These are phyloP conservation scores for Lactuca saligna DNA, from an alignment of 129 eudicot genomes.

Conservation along the genomic window DNA sequence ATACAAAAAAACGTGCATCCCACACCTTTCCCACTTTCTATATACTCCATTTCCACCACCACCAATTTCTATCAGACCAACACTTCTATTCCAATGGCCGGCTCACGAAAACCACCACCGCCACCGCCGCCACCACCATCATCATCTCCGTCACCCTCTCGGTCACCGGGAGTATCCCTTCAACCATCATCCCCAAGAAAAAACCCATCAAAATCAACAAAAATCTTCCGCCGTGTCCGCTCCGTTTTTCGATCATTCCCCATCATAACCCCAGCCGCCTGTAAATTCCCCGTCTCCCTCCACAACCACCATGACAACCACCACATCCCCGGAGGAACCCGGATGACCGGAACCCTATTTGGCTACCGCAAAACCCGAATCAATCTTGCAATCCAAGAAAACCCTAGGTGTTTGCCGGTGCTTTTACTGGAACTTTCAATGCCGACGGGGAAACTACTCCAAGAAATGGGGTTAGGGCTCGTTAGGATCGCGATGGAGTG, in stretches of 20 bases:
- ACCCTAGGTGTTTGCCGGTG: slow-evolving; percentile 65
- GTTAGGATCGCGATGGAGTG: slow-evolving; percentile 91
- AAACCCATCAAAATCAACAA: slow-evolving; percentile 52
- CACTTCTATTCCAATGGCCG: slow-evolving; percentile 30
- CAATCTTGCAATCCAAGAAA: slow-evolving; percentile 82
- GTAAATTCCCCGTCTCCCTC: slow-evolving; percentile 65
- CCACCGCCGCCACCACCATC: slow-evolving; percentile 32
- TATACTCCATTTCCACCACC: slow-evolving; percentile 24
- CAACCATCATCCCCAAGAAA: slow-evolving; percentile 59
- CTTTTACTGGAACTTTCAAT: slow-evolving; percentile 78
- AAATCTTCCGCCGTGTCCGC: slow-evolving; percentile 51
- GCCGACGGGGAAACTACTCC: slow-evolving; percentile 72
- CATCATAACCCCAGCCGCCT: slow-evolving; percentile 67
- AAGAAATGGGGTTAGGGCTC: slow-evolving; percentile 85
- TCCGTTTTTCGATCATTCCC: slow-evolving; percentile 82
- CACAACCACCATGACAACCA: slow-evolving; percentile 45
- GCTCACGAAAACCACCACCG: slow-evolving; percentile 36
- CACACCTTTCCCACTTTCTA: slow-evolving; percentile 23
- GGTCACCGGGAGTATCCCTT: slow-evolving; percentile 43
- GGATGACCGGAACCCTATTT: slow-evolving; percentile 83
- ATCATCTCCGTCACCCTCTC: slow-evolving; percentile 45
- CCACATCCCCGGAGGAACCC: slow-evolving; percentile 72
- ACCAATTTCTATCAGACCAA: slow-evolving; percentile 16
- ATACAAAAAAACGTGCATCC: slow-evolving; percentile 43
- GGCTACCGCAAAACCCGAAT: slow-evolving; percentile 73